phyloP scores from a whole-genome alignment of 768 basidiomycete species.

The Tulasnella sp. region DNA sequence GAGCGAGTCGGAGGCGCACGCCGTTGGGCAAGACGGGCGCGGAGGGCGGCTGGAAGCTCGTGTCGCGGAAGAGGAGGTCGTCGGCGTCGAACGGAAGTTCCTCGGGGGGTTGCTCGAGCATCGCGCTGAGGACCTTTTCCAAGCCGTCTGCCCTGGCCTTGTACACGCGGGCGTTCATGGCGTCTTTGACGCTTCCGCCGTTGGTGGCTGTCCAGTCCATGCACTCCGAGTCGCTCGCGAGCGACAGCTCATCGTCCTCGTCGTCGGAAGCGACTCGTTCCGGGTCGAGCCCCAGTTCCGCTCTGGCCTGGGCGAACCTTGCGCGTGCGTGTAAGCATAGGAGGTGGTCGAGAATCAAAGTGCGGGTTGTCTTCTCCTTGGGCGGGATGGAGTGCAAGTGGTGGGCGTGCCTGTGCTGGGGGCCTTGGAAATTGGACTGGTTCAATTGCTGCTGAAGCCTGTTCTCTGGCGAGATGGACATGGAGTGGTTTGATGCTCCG shows the following conservation, averaged over 20 bases:
- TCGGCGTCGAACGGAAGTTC: conserved; percentile 44
- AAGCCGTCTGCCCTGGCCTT: conserved; percentile 73
- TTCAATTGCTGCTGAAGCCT: conserved; percentile 7
- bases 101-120: conserved; percentile 62
- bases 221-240: conserved; percentile 24
- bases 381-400: conserved; percentile 84
- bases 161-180: conserved; percentile 48
- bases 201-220: conserved; percentile 15
- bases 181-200: conserved; percentile 20
- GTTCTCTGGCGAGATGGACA: conserved; percentile 13
- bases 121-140: conserved; percentile 65
- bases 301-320: conserved; percentile 76
- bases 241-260: conserved; percentile 13
- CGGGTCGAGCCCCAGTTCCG: conserved; percentile 57
- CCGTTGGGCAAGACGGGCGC: conserved; percentile 58
- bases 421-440: conserved; percentile 25
- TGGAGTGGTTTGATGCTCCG: background rate
- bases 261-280: conserved; percentile 26
- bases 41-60: conserved; percentile 52
- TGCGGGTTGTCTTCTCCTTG: conserved; percentile 82
- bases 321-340: conserved; percentile 79
- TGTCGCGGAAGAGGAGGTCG: conserved; percentile 51
- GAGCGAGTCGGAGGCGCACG: conserved; percentile 68
- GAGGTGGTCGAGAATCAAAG: conserved; percentile 83
- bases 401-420: conserved; percentile 81